Evolutionary conservation across 2,329 filamentous ascomycete genomes (phyloP).

Genomic region (Macrophomina tecta): DNA sequence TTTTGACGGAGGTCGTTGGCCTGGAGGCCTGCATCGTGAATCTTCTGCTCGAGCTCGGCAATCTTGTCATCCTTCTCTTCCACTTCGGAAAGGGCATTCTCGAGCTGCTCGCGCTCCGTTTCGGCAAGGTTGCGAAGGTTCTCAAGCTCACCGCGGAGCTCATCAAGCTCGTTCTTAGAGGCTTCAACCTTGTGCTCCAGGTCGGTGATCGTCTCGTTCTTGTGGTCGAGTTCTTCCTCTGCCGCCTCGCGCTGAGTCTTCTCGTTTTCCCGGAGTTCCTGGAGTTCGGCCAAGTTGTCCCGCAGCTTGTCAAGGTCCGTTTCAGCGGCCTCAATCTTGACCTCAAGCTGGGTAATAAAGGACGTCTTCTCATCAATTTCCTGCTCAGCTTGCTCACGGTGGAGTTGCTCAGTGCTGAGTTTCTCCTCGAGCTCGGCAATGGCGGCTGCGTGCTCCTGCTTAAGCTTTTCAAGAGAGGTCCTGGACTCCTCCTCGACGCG

Average conservation of each 20-base stretch:
- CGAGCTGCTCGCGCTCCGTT: constrained; percentile 51
- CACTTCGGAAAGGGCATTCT: constrained; percentile 50
- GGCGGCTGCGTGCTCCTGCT: constrained; percentile 42
- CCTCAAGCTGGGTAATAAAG: constrained; percentile 48
- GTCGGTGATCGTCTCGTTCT: constrained; percentile 44
- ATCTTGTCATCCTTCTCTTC: constrained; percentile 51
- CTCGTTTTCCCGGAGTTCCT: constrained; percentile 44
- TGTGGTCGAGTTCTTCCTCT: constrained; percentile 47
- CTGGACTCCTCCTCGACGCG: constrained; percentile 49
- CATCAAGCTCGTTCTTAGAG: constrained; percentile 40
- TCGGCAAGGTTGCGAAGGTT: constrained; percentile 46
- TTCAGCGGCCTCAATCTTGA: constrained; percentile 45
- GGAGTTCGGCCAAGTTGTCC: constrained; percentile 41
- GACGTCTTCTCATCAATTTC: constrained; percentile 47
- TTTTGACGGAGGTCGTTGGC: constrained; percentile 57
- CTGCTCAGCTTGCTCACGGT: constrained; percentile 46
- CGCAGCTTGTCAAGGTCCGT: constrained; percentile 42
- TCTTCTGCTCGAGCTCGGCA: constrained; percentile 46
- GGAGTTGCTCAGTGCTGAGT: constrained; percentile 45
- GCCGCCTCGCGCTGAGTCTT: constrained; percentile 39
- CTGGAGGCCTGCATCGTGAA: constrained; percentile 50
- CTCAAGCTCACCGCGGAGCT: constrained; percentile 42
- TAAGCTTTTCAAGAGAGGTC: constrained; percentile 45
- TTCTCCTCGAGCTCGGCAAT: constrained; percentile 41
- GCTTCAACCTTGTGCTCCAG: constrained; percentile 45